These are phyloP conservation scores for Beauveria caledonica DNA, from an alignment of 2,329 filamentous ascomycete genomes.

Conservation along the genomic window DNA sequence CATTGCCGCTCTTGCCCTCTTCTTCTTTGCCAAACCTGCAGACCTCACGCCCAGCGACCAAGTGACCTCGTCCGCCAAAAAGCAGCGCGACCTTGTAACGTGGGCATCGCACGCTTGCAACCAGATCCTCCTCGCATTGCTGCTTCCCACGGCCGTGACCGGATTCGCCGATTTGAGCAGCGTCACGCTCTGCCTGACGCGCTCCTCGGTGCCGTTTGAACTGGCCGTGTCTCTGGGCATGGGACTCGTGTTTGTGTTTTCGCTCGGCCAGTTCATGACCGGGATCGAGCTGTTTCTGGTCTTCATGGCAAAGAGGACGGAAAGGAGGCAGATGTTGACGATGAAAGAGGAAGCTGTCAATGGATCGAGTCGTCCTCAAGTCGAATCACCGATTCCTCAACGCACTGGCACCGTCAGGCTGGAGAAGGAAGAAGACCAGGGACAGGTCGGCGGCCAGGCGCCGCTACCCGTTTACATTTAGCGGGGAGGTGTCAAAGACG, in stretches of 20 bases:
- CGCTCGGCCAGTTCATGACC: constrained; percentile 17
- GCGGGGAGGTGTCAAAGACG: no score
- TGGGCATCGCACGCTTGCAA: constrained; percentile 17
- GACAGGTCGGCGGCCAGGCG: not conserved
- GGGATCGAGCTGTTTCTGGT: constrained; percentile 16
- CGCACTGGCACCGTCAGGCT: not conserved
- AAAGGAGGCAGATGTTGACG: not conserved
- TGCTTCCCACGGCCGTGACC: constrained; percentile 16
- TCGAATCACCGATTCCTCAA: not conserved
- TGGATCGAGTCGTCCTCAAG: not conserved
- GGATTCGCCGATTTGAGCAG: constrained; percentile 23
- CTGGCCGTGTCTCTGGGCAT: constrained; percentile 19
- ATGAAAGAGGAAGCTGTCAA: not conserved
- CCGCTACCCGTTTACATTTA: not conserved
- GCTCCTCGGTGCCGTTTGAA: constrained; percentile 20
- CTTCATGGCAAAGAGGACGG: constrained; percentile 1
- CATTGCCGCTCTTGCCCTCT: constrained; percentile 18
- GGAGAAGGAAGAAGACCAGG: not conserved
- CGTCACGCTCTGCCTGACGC: constrained; percentile 21
- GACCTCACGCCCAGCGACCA: not conserved
- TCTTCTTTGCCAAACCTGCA: constrained; percentile 17
- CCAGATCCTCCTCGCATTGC: constrained; percentile 20
- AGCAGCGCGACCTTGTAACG: not conserved
- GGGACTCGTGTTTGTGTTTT: constrained; percentile 17
- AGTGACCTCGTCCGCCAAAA: not conserved